These are phyloP conservation scores for Cystofilobasidium ferigula DNA, from an alignment of 768 basidiomycete genomes.

Conservation along the genomic window DNA sequence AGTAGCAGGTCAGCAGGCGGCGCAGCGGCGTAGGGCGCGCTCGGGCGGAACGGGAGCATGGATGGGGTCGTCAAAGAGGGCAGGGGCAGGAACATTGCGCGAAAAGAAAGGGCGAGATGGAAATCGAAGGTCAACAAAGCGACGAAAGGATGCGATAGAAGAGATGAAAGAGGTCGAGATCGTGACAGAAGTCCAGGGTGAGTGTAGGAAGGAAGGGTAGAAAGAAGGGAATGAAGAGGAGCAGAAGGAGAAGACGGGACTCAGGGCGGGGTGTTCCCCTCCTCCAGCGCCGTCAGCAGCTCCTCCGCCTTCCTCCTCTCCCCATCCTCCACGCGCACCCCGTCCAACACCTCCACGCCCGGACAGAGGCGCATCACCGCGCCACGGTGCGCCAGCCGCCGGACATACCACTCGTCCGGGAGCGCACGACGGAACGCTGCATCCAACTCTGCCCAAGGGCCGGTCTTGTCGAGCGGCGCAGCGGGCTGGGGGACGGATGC, in stretches of 20 bases:
- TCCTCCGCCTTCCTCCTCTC: slow-evolving; percentile 72
- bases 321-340: slow-evolving; percentile 67
- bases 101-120: too few relatives aligned
- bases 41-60: too few relatives aligned
- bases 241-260: background rate
- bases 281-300: slow-evolving; percentile 38
- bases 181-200: background rate
- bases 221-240: background rate
- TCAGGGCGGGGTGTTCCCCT: background rate
- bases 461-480: background rate
- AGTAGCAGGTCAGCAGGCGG: too few relatives aligned
- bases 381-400: slow-evolving; percentile 78
- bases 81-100: too few relatives aligned
- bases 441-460: slow-evolving; percentile 64
- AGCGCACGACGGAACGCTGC: slow-evolving; percentile 75
- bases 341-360: slow-evolving; percentile 65
- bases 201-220: background rate
- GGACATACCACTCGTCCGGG: slow-evolving; percentile 76
- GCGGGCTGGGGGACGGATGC: background rate
- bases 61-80: too few relatives aligned
- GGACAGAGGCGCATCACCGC: slow-evolving; percentile 67
- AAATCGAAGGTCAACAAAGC: too few relatives aligned
- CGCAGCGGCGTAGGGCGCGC: too few relatives aligned
- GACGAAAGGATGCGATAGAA: background rate
- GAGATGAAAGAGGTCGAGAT: slow-evolving; percentile 1